Evolutionary conservation across 345 rosid genomes (phyloP), one percentile per base, ranked within the genome.

Genomic region (Excoecaria cochinchinensis): DNA sequence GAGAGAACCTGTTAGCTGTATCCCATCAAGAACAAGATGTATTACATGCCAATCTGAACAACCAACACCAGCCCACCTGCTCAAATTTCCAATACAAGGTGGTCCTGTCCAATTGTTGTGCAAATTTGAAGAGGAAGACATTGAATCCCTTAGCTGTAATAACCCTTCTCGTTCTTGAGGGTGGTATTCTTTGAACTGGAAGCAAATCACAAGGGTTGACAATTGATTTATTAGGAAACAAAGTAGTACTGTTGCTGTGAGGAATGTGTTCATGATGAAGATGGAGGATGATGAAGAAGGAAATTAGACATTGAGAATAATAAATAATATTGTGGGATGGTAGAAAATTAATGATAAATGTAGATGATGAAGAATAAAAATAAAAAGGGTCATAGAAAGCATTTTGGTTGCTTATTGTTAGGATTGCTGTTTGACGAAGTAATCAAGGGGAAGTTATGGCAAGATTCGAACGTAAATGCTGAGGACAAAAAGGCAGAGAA

Each of bases 101-200:
- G 87, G 87, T 10, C 92, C 90, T 4, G 88, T 83, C 92, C 92
- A 89, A 17, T 68, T 77, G 8, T 24, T 36, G 24, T 84, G 83
- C 80, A 85, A 66, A 51, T 79, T 65, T 1, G 39, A 67, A 38
- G 82, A 51, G 16, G 85, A 81, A 67, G 21, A 44, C 24, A 83
- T 10, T 7, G 84, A 84, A 67, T 85, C 86, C 63, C 88, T 84
- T 1, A 89, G 52, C 76, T 58, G 78, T 72, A 87, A 61, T 83
- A 89, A 60, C 0, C 81, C 89, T 48, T 78, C 71, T 57, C 80
- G 66, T 61, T 89, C 90, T 12, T 22, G 69, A 13, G 85, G 83
- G 38, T 84, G 76, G 75, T 68, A 72, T 31, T 67, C 75, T 39
- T 36, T 16, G 10, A 51, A 51, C 24, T 58, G 5, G 53, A 39